Base-by-base conservation (phyloP, 1,139 yeast species). In the Arxiozyma telluris region DNA sequence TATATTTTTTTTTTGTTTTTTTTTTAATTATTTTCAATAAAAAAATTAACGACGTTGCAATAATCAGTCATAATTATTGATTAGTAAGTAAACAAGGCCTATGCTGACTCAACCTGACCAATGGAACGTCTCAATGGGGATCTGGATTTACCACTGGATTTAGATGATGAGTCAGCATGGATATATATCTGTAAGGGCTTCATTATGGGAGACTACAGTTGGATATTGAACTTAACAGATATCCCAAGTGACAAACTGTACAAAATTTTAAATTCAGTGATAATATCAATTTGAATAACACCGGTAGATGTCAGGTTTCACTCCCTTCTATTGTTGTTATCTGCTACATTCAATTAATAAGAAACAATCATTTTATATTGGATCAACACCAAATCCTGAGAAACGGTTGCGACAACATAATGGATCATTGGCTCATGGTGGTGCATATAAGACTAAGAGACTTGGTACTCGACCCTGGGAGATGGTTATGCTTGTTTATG, bases 331-430 rank as follows among this genome's bases (percentile, higher is more conserved):
- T 66, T 81, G 87, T 50, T 87, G 87, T 49, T 86, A 86, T 63
- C 69, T 87, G 7, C 71, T 87, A 18, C 81, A 81, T 59, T 84
- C 90, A 0, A 63, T 75, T 6, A 75, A 79, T 1, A 79, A 78
- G 59, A 79, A 80, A 15, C 71, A 73, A 46, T 77, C 84, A 7
- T 81, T 81, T 60, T 87, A 87, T 62, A 77, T 87, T 5, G 95
- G 95, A 1, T 85, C 93, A 0, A 84, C 93, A 0, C 91, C 93
- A 0, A 78, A 84, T 62, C 93, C 94, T 0, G 64, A 72, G 0
- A 68, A 91, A 55, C 66, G 96, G 50, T 71, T 87, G 6, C 69
- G 88, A 44, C 96, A 87, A 60, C 96, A 87, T 64, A 87, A 87
- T 70, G 95, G 96, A 1, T 80, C 76, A 5, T 64, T 84, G 21